Evolutionary conservation across 1,284 basidiomycete species (phyloP).

Genomic region (Rhodofomes roseus): DNA sequence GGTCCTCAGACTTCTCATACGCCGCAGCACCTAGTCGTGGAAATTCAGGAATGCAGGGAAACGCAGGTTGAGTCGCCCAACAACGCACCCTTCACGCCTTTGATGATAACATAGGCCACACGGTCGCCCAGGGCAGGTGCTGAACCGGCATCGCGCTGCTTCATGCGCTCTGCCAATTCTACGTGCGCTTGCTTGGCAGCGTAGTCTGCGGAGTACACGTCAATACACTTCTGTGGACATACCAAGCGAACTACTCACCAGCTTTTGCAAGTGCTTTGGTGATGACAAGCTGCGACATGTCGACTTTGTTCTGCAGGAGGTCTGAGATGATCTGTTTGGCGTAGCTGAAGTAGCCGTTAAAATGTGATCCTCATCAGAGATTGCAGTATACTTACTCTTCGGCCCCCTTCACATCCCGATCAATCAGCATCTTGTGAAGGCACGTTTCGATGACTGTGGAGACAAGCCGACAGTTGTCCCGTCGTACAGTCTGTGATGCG

Average conservation of each 20-base stretch:
- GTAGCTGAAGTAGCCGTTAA: constrained; percentile 51
- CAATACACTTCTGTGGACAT: background rate
- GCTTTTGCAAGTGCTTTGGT: constrained; percentile 92
- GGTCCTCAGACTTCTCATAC: constrained; percentile 97
- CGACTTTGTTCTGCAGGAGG: constrained; percentile 90
- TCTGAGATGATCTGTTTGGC: constrained; percentile 91
- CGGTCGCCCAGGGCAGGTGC: constrained; percentile 93
- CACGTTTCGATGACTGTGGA: constrained; percentile 97
- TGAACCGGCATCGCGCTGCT: constrained; percentile 90
- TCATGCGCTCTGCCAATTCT: constrained; percentile 92
- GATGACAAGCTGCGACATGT: constrained; percentile 97
- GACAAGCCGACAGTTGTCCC: constrained; percentile 94
- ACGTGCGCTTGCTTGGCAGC: constrained; percentile 92
- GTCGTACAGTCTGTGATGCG: constrained; percentile 78
- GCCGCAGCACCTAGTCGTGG: constrained; percentile 80
- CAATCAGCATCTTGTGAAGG: constrained; percentile 93
- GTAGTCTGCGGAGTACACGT: constrained; percentile 60
- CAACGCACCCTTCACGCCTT: constrained; percentile 81
- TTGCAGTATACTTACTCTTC: constrained; percentile 66
- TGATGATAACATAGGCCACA: constrained; percentile 96
- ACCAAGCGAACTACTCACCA: constrained; percentile 40
- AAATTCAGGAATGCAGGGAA: background rate
- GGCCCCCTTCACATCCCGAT: constrained; percentile 88
- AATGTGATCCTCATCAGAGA: background rate
- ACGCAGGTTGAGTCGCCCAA: background rate